Base-by-base conservation (phyloP, 192 early-diverging fungal genomes). In the Jimgerdemannia flammicorona region DNA sequence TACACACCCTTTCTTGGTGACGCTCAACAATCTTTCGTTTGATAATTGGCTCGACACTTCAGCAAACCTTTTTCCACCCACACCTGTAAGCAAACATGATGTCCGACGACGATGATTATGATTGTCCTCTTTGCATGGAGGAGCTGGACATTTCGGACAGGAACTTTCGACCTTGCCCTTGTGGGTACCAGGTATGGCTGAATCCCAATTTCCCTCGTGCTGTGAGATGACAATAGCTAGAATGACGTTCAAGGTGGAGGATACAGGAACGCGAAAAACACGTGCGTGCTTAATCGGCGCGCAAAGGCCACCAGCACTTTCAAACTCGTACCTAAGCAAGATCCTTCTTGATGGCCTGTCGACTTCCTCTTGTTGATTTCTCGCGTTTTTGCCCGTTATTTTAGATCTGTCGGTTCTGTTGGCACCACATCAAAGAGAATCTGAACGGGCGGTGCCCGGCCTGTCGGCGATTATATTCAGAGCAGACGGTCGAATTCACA, bases 51-150 rank as follows among this genome's bases (percentile, higher is more conserved):
- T 1, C 14, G 1, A 65, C 64, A 19, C 64, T 65, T 65, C 29
- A 0, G 29, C 29, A 29, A 29, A 29, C 29, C 29, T 29, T 29
- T 29, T 29, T 29, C 29, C 29, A 29, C 29, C 64, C 14, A 19
- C 64, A 65, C 17, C 59, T n/a, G n/a, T n/a, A n/a, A n/a, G n/a
- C n/a, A n/a, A n/a, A n/a, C n/a, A 85, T 82, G 71, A 72, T 79
- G 69, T 86, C 88, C 43, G 92, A 93, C 74, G 90, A 92, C n/a
- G 98, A 98, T 83, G 96, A 99, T 85, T 87, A 91, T 81, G 96
- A 97, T 73, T 99, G 98, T 83, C 98, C 98, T 67, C 88, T 99
- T 14, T 99, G 98, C 84, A 93, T 98, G 94, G 98, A 99, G 78
- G 98, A 99, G 87, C 91, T 99, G 69, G 98, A 98, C 85, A 86